A percentile compares a stretch with the other conserved stretches of the same genome.
Evolutionary conservation across 306 rosid species (phyloP).

Genomic region (Boehmeria nivea): DNA sequence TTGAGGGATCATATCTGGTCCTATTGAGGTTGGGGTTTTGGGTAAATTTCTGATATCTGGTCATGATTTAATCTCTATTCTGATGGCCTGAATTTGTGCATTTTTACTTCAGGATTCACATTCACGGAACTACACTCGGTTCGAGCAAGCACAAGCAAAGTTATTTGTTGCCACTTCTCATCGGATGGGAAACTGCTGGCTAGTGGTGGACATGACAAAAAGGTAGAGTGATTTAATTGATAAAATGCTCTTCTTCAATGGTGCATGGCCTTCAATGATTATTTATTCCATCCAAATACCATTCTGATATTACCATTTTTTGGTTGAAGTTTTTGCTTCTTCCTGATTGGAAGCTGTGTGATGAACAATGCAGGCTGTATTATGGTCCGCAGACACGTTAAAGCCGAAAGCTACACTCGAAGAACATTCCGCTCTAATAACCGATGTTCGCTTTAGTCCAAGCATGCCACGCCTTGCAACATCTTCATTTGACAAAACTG

Average conservation of each 20-base stretch:
- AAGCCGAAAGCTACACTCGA: slow-evolving; percentile 70
- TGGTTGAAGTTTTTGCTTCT: not conserved
- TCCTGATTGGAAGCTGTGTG: slow-evolving; percentile 3
- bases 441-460: slow-evolving; percentile 95
- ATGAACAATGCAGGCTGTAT: slow-evolving; percentile 64
- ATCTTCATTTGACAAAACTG: slow-evolving; percentile 92
- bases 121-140: slow-evolving; percentile 62
- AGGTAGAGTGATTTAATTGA: slow-evolving; percentile 39
- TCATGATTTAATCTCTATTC: slow-evolving; percentile 6
- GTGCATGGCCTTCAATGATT: not conserved
- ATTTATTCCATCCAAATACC: not conserved
- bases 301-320: too few relatives aligned
- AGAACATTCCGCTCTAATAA: slow-evolving; percentile 75
- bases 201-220: slow-evolving; percentile 98
- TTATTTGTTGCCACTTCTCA: slow-evolving; percentile 88
- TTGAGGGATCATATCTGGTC: too few relatives aligned
- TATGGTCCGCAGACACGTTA: slow-evolving; percentile 78
- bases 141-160: slow-evolving; percentile 80
- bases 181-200: slow-evolving; percentile 95
- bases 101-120: slow-evolving; percentile 63
- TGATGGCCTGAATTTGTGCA: slow-evolving; percentile 13
- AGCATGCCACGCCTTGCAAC: slow-evolving; percentile 90
- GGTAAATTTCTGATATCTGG: not conserved
- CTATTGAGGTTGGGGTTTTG: too few relatives aligned
- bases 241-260: not conserved